These are phyloP conservation scores for Salvia splendens DNA, from an alignment of 257 asterid genomes.

Conservation along the genomic window DNA sequence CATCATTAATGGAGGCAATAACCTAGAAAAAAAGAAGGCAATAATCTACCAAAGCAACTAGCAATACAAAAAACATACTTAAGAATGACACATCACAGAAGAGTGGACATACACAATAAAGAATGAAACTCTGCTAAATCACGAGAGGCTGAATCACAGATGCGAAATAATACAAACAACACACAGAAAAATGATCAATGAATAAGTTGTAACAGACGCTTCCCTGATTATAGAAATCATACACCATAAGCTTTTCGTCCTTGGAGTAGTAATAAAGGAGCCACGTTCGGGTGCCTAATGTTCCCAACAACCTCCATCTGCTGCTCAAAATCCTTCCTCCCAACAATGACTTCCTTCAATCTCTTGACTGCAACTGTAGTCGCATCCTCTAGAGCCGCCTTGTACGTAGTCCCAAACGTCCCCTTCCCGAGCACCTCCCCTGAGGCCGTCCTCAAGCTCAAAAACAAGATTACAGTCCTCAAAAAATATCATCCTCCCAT, in stretches of 20 bases:
- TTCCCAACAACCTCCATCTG: conserved; percentile 70
- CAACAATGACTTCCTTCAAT: conserved; percentile 61
- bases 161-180: neutral
- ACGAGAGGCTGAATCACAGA: neutral
- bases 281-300: conserved; percentile 63
- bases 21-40: no score
- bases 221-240: conserved; percentile 63
- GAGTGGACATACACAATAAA: neutral
- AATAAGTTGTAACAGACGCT: conserved; percentile 42
- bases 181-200: neutral
- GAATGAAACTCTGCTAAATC: neutral
- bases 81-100: neutral
- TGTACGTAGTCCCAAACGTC: conserved; percentile 66
- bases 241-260: conserved; percentile 80
- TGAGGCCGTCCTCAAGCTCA: conserved; percentile 85
- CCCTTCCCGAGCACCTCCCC: conserved; percentile 85
- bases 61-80: neutral
- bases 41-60: no score
- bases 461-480: conserved; percentile 65
- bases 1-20: no score
- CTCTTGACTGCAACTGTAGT: conserved; percentile 69
- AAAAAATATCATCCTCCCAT: conserved; percentile 51
- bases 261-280: conserved; percentile 67
- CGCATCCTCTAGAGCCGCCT: conserved; percentile 73
- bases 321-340: conserved; percentile 75